Percentiles rank a stretch among this genome's conserved stretches.
Evolutionary conservation across 2,329 filamentous ascomycete species (phyloP).

Genomic region (Epichloe baconii): DNA sequence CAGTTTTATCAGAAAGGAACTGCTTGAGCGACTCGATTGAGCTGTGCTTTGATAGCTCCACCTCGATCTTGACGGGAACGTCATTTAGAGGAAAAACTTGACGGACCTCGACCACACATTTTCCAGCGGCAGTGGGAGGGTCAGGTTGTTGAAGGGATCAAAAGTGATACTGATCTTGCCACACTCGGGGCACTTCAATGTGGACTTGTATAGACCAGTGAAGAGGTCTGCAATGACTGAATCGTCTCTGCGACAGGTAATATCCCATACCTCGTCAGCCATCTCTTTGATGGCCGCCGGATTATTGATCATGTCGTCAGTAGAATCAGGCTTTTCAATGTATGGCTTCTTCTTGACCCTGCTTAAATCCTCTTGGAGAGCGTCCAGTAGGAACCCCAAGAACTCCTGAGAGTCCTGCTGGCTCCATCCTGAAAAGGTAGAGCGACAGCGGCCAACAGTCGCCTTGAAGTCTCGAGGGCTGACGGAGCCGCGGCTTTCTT

Average conservation of each 20-base stretch:
- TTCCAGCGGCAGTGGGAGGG: slow-evolving; percentile 77
- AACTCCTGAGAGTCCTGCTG: slow-evolving; percentile 98
- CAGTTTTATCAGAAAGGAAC: slow-evolving; percentile 54
- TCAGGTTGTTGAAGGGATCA: slow-evolving; percentile 92
- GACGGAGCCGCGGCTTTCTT: slow-evolving; percentile 54
- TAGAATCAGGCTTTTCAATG: slow-evolving; percentile 93
- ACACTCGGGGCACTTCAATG: slow-evolving; percentile 80
- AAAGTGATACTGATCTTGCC: slow-evolving; percentile 97
- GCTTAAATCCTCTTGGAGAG: slow-evolving; percentile 88
- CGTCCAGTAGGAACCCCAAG: slow-evolving; percentile 85
- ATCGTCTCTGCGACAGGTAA: slow-evolving; percentile 84
- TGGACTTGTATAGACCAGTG: slow-evolving; percentile 97
- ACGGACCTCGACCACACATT: slow-evolving; percentile 66
- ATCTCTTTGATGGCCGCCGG: slow-evolving; percentile 68
- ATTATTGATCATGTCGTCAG: slow-evolving; percentile 86
- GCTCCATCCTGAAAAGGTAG: slow-evolving; percentile 83
- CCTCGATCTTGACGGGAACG: slow-evolving; percentile 54
- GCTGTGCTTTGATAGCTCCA: slow-evolving; percentile 70
- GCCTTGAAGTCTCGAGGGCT: slow-evolving; percentile 72
- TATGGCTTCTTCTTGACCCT: slow-evolving; percentile 92
- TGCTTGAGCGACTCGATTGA: slow-evolving; percentile 57
- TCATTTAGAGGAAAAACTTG: slow-evolving; percentile 64
- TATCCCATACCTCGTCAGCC: slow-evolving; percentile 80
- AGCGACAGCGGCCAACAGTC: slow-evolving; percentile 66
- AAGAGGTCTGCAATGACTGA: slow-evolving; percentile 93